Evolutionary conservation across 129 eudicot genomes (phyloP), one percentile per base, ranked within the genome.

Genomic region (Mikania micrantha): DNA sequence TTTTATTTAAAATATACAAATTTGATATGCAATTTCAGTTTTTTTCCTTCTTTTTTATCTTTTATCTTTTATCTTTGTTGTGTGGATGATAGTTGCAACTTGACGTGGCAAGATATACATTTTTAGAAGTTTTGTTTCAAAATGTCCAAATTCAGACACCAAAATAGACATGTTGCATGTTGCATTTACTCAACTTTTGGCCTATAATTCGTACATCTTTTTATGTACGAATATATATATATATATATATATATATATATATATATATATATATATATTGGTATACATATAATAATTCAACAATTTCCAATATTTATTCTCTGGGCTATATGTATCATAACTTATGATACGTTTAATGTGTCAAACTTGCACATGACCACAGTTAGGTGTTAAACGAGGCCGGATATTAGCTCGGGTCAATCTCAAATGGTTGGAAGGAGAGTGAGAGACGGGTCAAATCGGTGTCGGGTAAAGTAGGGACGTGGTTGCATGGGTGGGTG

Each of bases 131-230:
- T 60, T 58, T 58, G 69, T 59, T 66, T 57, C 40, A 44, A 34
- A 54, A 29, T 31, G 67, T 74, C 79, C 79, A 74, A 65, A 35
- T 75, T 66, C 62, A 66, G 29, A 59, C 69, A 35, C 61, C 68
- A 67, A 75, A 75, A 75, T 45, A 67, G 80, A 67, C 69, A 67
- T 68, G 24, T 75, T 75, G 68, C 80, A 67, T 75, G 80, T 66
- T 36, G 62, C 22, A 67, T 67, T 75, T 48, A 75, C 52, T 67
- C 67, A 9, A 15, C 38, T 31, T 60, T 58, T 25, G 62, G 45
- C 69, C 57, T 4, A 35, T 45, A 31, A 60, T 58, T 67, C 57
- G 74, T 75, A 67, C 80, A 75, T 60, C 17, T 2, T 54, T 67
- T 49, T 36, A 69, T 47, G 80, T 75, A 67, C 80, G 69, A 75